Base-by-base conservation (phyloP, 768 basidiomycete species). In the Auricularia heimuer region DNA sequence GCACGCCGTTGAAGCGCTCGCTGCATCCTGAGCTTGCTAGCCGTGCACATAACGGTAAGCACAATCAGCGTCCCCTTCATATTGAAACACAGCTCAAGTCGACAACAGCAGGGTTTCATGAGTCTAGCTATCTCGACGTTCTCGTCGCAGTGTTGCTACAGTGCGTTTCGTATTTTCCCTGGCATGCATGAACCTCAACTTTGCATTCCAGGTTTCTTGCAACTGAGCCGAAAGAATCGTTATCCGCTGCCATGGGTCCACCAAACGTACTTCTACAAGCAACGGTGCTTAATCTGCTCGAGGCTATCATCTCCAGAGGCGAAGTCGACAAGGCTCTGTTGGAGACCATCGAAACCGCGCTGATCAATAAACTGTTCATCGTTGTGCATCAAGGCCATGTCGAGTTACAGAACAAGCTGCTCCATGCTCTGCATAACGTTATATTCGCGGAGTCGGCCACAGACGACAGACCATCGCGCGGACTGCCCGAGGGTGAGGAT, bases 381-480 rank as follows among this genome's bases (percentile, higher is more conserved):
- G 86, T 81, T 58, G 78, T 97, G 37, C 90, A 95, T 71, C 76
- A 78, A 24, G 77, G 75, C 45, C 81, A 86, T 42, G 82, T 94
- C 47, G 90, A 96, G 70, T 79, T 94, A 14, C 97, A 98, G 77
- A 94, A 92, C 80, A 96, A 94, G 73, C 82, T 96, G 61, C 82
- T 98, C 3, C 93, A 94, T 71, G 83, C 96, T 12, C 82, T 98
- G 0, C 95, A 98, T 71, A 88, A 91, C 0, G 77, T 94, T 37
- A 85, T 94, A 51, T 87, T 89, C 3, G 85, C 85, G 1, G 62
- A 62, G 24, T 24, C 34, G 6, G n/a, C 35, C 29, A 39, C 24
- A 4, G 37, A 56, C 16, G 54, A 63, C 10, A 24, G 63, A 35
- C 37, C 65, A 16, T 10, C 42, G 51, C 42, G 37, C 63, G 21